Percentiles rank a stretch among this genome's conserved stretches.
These are phyloP conservation scores for Oidiodendron maius DNA, from an alignment of 495 filamentous ascomycete species.

Conservation along the genomic window DNA sequence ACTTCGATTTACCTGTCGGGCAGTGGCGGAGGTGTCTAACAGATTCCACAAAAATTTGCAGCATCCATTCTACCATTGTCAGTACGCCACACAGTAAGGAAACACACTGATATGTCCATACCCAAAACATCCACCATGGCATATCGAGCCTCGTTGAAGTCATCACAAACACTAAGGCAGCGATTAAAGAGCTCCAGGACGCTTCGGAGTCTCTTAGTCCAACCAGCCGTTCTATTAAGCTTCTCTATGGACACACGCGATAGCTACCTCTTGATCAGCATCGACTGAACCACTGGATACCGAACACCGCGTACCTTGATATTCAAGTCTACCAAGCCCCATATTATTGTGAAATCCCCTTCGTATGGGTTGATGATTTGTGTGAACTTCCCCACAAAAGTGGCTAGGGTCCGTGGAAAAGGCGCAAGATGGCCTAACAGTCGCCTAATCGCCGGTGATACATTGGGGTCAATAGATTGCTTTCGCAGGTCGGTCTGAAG, in stretches of 20 bases:
- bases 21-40: conserved; percentile 8
- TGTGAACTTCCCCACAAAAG: conserved; percentile 4
- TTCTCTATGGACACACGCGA: neutral
- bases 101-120: neutral
- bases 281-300: no score
- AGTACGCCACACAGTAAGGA: neutral
- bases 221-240: neutral
- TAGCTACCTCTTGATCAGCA: neutral
- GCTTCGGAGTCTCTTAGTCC: conserved; percentile 5
- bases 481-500: conserved; percentile 6
- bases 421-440: conserved; percentile 1
- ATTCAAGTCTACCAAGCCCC: conserved; percentile 11
- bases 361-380: conserved; percentile 1
- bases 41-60: conserved; percentile 9
- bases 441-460: neutral
- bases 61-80: conserved; percentile 3
- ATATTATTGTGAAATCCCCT: conserved; percentile 3
- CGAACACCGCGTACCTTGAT: neutral
- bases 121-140: conserved; percentile 12
- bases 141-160: conserved; percentile 7
- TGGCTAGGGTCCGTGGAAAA: conserved; percentile 4
- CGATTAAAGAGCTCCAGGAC: conserved; percentile 10
- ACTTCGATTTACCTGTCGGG: conserved; percentile 1
- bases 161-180: conserved; percentile 9
- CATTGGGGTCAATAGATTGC: neutral